A percentile compares a stretch with the other conserved stretches of the same genome.
Conservation (phyloP, 257 asterid genomes). For the Knoxia roxburghii region DNA sequence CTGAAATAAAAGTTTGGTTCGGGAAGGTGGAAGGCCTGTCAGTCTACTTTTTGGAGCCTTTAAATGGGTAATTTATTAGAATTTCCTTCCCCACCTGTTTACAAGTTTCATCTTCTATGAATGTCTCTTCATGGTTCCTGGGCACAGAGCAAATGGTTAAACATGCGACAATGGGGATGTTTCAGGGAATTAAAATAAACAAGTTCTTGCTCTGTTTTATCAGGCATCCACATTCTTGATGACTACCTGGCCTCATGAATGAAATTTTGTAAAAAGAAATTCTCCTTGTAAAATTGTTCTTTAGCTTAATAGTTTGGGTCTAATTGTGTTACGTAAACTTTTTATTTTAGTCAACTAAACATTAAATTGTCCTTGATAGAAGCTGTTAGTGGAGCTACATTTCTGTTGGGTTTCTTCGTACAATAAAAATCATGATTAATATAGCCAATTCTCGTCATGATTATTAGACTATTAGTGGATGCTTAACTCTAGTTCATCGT, state of each 20-base stretch:
- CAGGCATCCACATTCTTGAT: neutral
- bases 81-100: neutral
- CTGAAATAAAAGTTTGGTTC: slow-evolving; percentile 87
- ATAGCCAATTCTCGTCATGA: neutral
- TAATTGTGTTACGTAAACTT: neutral
- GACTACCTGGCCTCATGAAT: neutral
- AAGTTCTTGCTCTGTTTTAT: too few species aligned
- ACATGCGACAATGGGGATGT: too few species aligned
- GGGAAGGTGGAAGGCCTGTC: slow-evolving; percentile 95
- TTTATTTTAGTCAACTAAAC: neutral
- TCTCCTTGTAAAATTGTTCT: neutral
- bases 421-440: neutral
- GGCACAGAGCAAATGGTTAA: too few species aligned
- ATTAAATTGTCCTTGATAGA: neutral
- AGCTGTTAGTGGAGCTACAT: neutral
- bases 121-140: too few species aligned
- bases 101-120: slow-evolving; percentile 3
- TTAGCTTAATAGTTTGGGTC: neutral
- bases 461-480: neutral
- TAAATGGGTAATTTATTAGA: slow-evolving; percentile 64
- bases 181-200: too few species aligned
- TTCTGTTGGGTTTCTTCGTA: neutral
- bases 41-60: slow-evolving; percentile 97
- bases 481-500: neutral
- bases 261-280: too few species aligned